Percentiles rank a stretch among this genome's conserved stretches.
These are phyloP conservation scores for Mikania micrantha DNA, from an alignment of 129 eudicot genomes.

Conservation along the genomic window DNA sequence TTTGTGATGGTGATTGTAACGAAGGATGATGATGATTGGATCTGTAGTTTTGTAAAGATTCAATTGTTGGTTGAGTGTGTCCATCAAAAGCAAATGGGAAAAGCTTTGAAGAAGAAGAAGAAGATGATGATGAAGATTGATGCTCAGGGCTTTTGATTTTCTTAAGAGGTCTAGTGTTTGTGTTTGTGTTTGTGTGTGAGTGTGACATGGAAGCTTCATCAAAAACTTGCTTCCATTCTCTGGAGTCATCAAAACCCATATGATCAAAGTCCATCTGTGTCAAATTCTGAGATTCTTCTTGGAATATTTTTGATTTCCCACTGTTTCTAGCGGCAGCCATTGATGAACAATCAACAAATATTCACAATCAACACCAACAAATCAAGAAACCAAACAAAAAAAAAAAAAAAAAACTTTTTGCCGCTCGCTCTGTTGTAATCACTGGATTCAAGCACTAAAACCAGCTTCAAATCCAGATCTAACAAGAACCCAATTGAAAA, in stretches of 20 bases:
- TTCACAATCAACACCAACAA: conserved; percentile 11
- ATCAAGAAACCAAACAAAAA: not conserved
- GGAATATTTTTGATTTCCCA: conserved; percentile 41
- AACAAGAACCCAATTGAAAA: conserved; percentile 12
- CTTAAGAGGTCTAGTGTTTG: conserved; percentile 45
- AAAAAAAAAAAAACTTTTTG: not conserved
- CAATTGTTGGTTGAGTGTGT: conserved; percentile 36
- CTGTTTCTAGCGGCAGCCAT: conserved; percentile 49
- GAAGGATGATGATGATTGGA: conserved; percentile 13
- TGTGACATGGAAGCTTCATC: conserved; percentile 58
- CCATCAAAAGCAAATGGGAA: conserved; percentile 65
- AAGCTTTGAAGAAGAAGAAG: conserved; percentile 33
- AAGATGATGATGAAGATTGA: conserved; percentile 27
- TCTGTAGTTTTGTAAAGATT: conserved; percentile 25
- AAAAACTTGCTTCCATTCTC: conserved; percentile 78
- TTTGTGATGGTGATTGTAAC: conserved; percentile 16
- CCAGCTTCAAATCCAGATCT: conserved; percentile 19
- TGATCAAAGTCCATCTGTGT: conserved; percentile 40
- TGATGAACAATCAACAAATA: conserved; percentile 6
- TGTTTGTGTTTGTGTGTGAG: not conserved
- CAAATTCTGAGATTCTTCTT: conserved; percentile 19
- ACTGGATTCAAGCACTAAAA: conserved; percentile 31
- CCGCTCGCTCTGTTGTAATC: conserved; percentile 46
- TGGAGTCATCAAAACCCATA: conserved; percentile 34
- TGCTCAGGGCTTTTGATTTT: conserved; percentile 60